Evolutionary conservation across 192 early-diverging fungal species (phyloP).

Genomic region (Dissophora ornata): DNA sequence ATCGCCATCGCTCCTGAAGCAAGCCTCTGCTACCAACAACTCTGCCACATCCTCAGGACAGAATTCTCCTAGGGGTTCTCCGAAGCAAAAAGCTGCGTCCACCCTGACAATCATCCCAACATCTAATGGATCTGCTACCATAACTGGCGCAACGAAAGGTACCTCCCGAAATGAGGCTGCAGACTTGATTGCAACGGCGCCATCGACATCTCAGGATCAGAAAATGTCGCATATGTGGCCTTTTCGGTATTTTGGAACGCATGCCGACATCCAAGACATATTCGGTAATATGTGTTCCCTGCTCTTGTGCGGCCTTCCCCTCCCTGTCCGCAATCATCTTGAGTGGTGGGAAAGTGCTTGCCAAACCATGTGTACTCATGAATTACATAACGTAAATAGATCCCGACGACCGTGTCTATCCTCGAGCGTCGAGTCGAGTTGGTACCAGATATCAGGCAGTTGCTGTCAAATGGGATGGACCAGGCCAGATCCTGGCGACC

Average conservation of each 20-base stretch:
- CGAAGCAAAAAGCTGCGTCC: slow-evolving; percentile 40
- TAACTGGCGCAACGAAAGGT: background rate
- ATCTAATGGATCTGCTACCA: slow-evolving; percentile 44
- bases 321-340: background rate
- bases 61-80: slow-evolving; percentile 42
- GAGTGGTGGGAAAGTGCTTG: too few relatives aligned
- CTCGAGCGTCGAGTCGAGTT: slow-evolving; percentile 80
- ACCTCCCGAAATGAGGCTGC: background rate
- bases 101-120: slow-evolving; percentile 26
- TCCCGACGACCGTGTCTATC: slow-evolving; percentile 82
- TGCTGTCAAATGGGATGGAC: slow-evolving; percentile 67
- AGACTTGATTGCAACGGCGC: slow-evolving; percentile 1
- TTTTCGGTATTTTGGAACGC: slow-evolving; percentile 89
- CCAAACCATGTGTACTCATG: too few relatives aligned
- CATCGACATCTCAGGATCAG: slow-evolving; percentile 60
- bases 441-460: slow-evolving; percentile 86
- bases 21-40: slow-evolving; percentile 11
- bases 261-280: slow-evolving; percentile 79
- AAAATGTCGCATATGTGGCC: slow-evolving; percentile 81
- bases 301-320: too few relatives aligned
- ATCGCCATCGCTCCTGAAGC: slow-evolving; percentile 8
- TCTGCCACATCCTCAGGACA: slow-evolving; percentile 42
- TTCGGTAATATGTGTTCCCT: slow-evolving; percentile 60
- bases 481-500: slow-evolving; percentile 45
- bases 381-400: slow-evolving; percentile 46